Conservation (phyloP, 78 protist genomes). For the Mantamonas sphyraenae region DNA sequence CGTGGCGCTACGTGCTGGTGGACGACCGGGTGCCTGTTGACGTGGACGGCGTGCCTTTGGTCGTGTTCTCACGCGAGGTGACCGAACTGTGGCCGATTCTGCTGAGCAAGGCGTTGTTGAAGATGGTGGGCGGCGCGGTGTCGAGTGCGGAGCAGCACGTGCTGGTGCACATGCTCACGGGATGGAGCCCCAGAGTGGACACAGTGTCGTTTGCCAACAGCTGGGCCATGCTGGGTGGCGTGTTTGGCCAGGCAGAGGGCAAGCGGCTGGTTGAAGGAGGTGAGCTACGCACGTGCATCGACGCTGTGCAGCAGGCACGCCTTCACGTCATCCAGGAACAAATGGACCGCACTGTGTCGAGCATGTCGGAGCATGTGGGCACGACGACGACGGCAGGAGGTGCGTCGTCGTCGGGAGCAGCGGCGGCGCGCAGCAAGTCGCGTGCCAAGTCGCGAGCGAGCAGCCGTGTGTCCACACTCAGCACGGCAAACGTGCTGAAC, state of each 20-base stretch:
- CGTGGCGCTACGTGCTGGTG: background rate
- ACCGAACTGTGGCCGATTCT: conserved; percentile 3
- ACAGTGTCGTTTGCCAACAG: background rate
- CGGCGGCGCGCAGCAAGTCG: too few relatives aligned
- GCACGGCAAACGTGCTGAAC: too few relatives aligned
- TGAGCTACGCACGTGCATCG: background rate
- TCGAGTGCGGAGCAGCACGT: background rate
- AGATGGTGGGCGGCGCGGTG: background rate
- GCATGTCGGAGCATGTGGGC: too few relatives aligned
- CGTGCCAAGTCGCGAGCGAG: too few relatives aligned
- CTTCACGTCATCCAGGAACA: too few relatives aligned
- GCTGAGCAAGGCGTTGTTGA: conserved; percentile 1
- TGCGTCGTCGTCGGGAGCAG: too few relatives aligned
- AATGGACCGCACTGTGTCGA: too few relatives aligned
- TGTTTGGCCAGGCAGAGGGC: background rate
- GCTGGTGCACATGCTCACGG: background rate
- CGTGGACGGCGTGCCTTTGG: background rate
- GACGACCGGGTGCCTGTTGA: conserved; percentile 8
- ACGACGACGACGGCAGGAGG: too few relatives aligned
- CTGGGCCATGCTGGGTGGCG: background rate
- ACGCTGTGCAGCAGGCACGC: too few relatives aligned
- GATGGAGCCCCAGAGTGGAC: background rate
- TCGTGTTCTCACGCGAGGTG: background rate
- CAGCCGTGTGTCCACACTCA: too few relatives aligned
- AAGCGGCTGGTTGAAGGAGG: background rate